Evolutionary conservation across 2,329 filamentous ascomycete genomes (phyloP).

Genomic region (Metarhizium guizhouense): DNA sequence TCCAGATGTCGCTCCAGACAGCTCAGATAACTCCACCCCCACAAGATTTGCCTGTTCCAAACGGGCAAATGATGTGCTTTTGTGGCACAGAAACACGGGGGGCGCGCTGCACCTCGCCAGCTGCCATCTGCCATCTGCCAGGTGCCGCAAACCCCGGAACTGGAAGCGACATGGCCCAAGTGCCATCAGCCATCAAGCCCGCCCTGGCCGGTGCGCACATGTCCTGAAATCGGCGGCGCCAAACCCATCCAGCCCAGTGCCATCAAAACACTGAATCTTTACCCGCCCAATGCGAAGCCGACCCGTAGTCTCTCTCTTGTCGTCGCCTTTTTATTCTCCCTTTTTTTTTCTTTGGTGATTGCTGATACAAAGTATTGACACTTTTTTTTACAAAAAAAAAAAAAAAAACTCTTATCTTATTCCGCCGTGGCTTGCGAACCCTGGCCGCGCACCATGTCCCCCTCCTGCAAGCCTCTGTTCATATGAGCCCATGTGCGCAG

Average conservation of each 20-base stretch:
- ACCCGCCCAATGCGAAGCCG: background rate
- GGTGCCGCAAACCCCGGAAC: background rate
- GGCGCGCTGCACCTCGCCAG: background rate
- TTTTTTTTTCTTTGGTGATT: no score
- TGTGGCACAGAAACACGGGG: background rate
- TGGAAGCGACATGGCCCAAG: background rate
- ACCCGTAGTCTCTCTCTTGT: no score
- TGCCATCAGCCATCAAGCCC: no score
- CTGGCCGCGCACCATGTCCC: no score
- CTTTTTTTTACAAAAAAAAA: no score
- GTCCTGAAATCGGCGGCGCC: background rate
- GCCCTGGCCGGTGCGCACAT: no score
- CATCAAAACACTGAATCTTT: no score
- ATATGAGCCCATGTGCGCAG: background rate
- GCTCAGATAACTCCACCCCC: slow-evolving; percentile 1
- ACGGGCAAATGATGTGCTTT: slow-evolving; percentile 1
- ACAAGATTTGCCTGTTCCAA: background rate
- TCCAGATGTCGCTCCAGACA: background rate
- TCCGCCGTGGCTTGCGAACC: no score
- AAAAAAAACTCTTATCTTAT: no score
- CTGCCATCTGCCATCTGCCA: background rate
- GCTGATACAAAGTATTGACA: no score
- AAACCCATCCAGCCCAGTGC: no score
- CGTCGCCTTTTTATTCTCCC: no score
- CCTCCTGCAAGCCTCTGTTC: background rate